Evolutionary conservation across 345 rosid genomes (phyloP).

Genomic region (Brassica rapa): DNA sequence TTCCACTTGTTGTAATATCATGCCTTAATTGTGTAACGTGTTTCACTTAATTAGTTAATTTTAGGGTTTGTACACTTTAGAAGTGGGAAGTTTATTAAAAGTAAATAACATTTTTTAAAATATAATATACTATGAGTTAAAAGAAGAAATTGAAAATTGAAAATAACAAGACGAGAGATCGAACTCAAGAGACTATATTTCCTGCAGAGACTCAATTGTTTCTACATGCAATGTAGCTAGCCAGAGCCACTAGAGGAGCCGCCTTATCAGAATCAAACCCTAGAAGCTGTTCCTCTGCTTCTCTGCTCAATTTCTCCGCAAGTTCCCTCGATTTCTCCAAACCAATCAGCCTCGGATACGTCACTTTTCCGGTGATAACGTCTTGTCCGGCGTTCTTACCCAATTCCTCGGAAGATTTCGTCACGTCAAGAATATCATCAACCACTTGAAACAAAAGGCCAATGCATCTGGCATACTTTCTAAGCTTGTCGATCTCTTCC

Average conservation of each 20-base stretch:
- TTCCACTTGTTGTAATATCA: no score
- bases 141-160: no score
- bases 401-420: slow-evolving; percentile 66
- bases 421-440: slow-evolving; percentile 86
- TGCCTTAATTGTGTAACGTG: no score
- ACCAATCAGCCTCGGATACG: slow-evolving; percentile 79
- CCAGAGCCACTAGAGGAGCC: slow-evolving; percentile 78
- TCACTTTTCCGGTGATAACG: slow-evolving; percentile 63
- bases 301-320: slow-evolving; percentile 58
- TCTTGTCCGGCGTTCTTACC: slow-evolving; percentile 92
- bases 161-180: no score
- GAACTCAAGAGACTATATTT: background rate
- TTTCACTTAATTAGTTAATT: no score
- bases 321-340: slow-evolving; percentile 62
- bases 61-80: no score
- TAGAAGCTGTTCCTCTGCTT: slow-evolving; percentile 56
- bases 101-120: no score
- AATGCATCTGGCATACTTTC: slow-evolving; percentile 67
- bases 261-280: slow-evolving; percentile 66
- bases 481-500: slow-evolving; percentile 68
- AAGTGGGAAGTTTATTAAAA: no score
- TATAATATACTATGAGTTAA: no score
- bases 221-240: slow-evolving; percentile 74
- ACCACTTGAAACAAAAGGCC: slow-evolving; percentile 88
- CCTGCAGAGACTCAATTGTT: slow-evolving; percentile 41